A percentile compares a stretch with the other conserved stretches of the same genome.
These are phyloP conservation scores for Spathaspora passalidarum DNA, from an alignment of 805 yeast genomes.

Conservation along the genomic window DNA sequence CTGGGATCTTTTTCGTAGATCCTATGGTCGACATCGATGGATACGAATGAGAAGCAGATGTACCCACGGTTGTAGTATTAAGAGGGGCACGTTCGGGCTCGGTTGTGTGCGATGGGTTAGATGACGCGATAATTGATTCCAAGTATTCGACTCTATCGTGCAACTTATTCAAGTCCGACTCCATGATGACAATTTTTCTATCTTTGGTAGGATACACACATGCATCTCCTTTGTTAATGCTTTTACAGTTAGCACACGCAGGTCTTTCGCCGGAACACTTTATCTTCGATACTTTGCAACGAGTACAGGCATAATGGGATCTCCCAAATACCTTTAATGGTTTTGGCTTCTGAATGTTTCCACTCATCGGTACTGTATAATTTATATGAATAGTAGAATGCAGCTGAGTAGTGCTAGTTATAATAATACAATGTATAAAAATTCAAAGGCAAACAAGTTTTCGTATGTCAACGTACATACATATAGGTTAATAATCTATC, in stretches of 20 bases:
- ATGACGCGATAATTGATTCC: slow-evolving; percentile 15
- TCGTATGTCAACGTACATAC: background rate
- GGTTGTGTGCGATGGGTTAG: background rate
- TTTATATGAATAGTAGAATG: background rate
- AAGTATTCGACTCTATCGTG: slow-evolving; percentile 29
- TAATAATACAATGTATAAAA: background rate
- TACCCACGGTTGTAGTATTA: background rate
- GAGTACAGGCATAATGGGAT: slow-evolving; percentile 41
- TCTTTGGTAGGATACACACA: slow-evolving; percentile 38
- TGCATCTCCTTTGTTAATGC: slow-evolving; percentile 25
- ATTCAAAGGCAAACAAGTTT: background rate
- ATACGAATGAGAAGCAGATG: background rate
- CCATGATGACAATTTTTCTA: slow-evolving; percentile 42
- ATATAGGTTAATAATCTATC: background rate
- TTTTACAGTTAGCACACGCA: slow-evolving; percentile 38
- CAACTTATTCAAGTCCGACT: slow-evolving; percentile 34
- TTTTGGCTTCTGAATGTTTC: slow-evolving; percentile 14
- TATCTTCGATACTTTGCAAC: slow-evolving; percentile 39
- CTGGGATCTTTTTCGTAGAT: background rate
- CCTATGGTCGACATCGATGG: background rate
- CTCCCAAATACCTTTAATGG: slow-evolving; percentile 43
- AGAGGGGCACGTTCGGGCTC: background rate
- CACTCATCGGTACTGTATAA: background rate
- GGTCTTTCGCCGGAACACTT: slow-evolving; percentile 43
- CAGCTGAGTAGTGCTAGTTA: background rate